Evolutionary conservation across 2,329 filamentous ascomycete species (phyloP), one percentile per base, ranked within the genome.

Genomic region (Diplodia mutila): DNA sequence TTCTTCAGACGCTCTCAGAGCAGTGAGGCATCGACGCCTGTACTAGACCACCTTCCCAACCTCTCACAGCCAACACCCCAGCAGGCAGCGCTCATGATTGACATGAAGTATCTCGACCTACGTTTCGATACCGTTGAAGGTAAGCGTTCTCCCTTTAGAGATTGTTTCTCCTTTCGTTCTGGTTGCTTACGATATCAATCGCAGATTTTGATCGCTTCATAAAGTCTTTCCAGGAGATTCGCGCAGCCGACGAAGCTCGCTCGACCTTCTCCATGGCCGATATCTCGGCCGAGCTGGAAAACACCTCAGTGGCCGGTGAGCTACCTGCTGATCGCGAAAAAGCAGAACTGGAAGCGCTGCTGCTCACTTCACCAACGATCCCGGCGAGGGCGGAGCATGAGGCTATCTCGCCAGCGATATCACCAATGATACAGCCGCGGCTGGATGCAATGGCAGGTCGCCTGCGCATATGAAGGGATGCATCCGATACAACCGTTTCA

Each of bases 51-150:
- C 9, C 18, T 23, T 2, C 21, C 46, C 16, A 48, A 51, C 12
- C 8, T 51, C 11, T 37, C 46, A 23, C 42, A 51, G 16, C 23
- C n/a, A 7, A n/a, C 59, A 23, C 34, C n/a, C 11, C 42, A 63
- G 9, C 25, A 37, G n/a, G 12, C 46, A 34, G 37, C 39, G 18
- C 59, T 63, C 46, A 51, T 63, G 59, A 51, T 37, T 29, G 59
- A 63, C 23, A 27, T 63, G 8, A 63, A 51, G 16, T 63, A 23
- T 14, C 59, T 63, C 59, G 59, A 63, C 12, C 7, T 63, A 32
- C 59, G 59, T 37, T 63, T 63, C 23, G 59, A 63, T 34, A 25
- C 42, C 42, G 11, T 34, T 23, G 59, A 63, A 63, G 59, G 59
- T 46, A 39, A 51, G 27, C n/a, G 18, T 18, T 4, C 12, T 1